These are phyloP conservation scores for Pyrenochaeta sp. DNA, from an alignment of 2,329 filamentous ascomycete species.

Conservation along the genomic window DNA sequence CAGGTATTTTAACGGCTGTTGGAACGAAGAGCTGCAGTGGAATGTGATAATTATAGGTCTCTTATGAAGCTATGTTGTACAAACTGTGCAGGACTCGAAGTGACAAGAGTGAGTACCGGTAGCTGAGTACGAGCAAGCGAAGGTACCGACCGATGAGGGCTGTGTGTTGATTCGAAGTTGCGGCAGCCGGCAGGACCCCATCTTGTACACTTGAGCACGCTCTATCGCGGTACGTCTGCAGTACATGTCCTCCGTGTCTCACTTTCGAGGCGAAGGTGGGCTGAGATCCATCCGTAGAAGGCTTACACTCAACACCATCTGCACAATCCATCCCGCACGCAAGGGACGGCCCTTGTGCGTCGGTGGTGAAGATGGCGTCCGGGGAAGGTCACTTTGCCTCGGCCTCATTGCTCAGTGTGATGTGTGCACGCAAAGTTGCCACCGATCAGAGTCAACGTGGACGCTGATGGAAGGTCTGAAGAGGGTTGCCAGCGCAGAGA, in stretches of 20 bases:
- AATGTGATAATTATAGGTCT: slow-evolving; percentile 16
- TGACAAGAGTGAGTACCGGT: background rate
- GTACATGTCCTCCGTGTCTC: background rate
- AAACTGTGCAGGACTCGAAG: background rate
- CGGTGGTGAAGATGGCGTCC: slow-evolving; percentile 5
- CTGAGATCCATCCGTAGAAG: background rate
- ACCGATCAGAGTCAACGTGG: slow-evolving; percentile 23
- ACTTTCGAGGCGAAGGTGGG: slow-evolving; percentile 4
- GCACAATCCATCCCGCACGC: slow-evolving; percentile 3
- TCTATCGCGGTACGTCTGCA: background rate
- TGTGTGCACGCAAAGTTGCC: slow-evolving; percentile 14
- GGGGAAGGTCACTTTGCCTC: background rate
- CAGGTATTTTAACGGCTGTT: slow-evolving; percentile 9
- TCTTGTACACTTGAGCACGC: slow-evolving; percentile 2
- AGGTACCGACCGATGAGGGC: background rate
- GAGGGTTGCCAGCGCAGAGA: slow-evolving; percentile 15
- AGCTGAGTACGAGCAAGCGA: background rate
- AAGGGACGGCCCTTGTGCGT: slow-evolving; percentile 9
- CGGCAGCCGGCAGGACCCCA: background rate
- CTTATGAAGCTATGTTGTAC: slow-evolving; percentile 4
- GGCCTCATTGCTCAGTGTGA: background rate
- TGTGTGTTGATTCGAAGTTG: background rate
- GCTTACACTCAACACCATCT: slow-evolving; percentile 9
- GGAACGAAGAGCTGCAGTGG: slow-evolving; percentile 4
- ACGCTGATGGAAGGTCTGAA: slow-evolving; percentile 13